These are phyloP conservation scores for Bondarzewia mesenterica DNA, from an alignment of 1,284 basidiomycete species.

Conservation along the genomic window DNA sequence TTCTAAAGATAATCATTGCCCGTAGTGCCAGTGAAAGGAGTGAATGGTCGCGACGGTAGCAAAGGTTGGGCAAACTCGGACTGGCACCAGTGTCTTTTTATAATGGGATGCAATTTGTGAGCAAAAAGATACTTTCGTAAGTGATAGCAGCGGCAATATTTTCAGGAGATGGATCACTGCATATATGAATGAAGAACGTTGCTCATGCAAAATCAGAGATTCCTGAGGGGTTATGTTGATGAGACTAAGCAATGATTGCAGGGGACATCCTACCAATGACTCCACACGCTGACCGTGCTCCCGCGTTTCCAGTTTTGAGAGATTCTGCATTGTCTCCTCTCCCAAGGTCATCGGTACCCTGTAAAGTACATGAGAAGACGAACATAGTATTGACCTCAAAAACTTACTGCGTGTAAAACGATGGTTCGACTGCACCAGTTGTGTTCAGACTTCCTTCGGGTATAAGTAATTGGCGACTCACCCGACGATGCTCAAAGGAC, in stretches of 20 bases:
- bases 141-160: too few species aligned
- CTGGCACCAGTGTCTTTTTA: too few species aligned
- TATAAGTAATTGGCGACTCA: slow-evolving; percentile 25
- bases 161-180: too few species aligned
- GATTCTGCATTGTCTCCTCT: slow-evolving; percentile 59
- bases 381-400: neutral
- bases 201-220: slow-evolving; percentile 2
- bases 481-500: slow-evolving; percentile 64
- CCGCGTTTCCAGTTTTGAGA: slow-evolving; percentile 69
- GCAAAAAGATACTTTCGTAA: too few species aligned
- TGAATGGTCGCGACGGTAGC: neutral
- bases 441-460: neutral
- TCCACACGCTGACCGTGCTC: slow-evolving; percentile 64
- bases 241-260: slow-evolving; percentile 59
- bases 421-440: slow-evolving; percentile 39
- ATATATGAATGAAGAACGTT: too few species aligned
- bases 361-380: slow-evolving; percentile 1
- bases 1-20: too few species aligned
- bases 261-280: slow-evolving; percentile 7
- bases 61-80: too few species aligned
- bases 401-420: slow-evolving; percentile 54
- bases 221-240: slow-evolving; percentile 7
- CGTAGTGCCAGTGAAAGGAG: neutral
- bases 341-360: slow-evolving; percentile 73
- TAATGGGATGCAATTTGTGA: too few species aligned